Base-by-base conservation (phyloP, 495 filamentous ascomycete genomes). In the Neurospora sp. region DNA sequence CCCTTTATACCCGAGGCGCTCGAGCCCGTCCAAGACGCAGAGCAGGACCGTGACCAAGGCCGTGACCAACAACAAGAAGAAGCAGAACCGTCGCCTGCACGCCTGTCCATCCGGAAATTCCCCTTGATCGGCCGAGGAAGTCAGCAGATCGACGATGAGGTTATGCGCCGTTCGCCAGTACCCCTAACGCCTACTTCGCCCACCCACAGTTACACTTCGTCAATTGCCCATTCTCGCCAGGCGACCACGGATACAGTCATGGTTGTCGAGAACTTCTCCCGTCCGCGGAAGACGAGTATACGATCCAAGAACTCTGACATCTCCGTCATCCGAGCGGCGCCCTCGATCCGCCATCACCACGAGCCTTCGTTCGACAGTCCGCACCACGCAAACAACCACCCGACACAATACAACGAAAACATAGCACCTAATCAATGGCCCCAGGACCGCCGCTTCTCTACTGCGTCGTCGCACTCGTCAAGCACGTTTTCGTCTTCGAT, bases 251-350 rank as follows among this genome's bases (percentile, higher is more conserved):
- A 75, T 70, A n/a, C 72, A 74, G 73, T 53, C 38, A 72, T 76
- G 75, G 73, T 69, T 38, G 80, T 84, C 70, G 86, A 87, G 73
- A 88, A 87, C 74, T 87, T 88, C 74, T 86, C 86, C 3, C 82
- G 87, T 45, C 85, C 84, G 53, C 77, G 86, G 44, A 84, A 85
- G 69, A 75, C 83, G 8, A 87, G 85, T 70, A 76, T 87, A 17
- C 79, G 80, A 65, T 83, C 81, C 41, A 77, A 81, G 20, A 78
- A 79, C 38, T 78, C 78, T 31, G 83, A 85, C 68, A 71, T 76
- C 65, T 76, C 81, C 44, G 69, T 77, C 20, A 73, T 79, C 9
- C 82, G 79, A 22, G 78, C 78, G 37, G 70, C 74, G 71, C 73
- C 69, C 5, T 69, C 61, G 61, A 75, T 59, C 37, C 76, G 75